Conservation (phyloP, 2,329 filamentous ascomycete species). For the Aspergillus pseudotamarii region DNA sequence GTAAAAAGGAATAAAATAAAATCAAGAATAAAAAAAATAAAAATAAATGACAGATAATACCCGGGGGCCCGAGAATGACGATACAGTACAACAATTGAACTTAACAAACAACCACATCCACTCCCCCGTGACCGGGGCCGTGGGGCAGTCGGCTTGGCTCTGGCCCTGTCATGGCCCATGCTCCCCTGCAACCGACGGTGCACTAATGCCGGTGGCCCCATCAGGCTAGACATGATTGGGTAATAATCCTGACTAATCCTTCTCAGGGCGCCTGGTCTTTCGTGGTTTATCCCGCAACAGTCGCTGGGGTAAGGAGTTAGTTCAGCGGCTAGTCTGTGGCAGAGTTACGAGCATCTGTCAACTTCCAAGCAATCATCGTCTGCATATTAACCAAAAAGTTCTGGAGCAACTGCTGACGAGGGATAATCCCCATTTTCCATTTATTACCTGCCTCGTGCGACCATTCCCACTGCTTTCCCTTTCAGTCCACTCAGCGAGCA, state of each 20-base stretch:
- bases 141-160: constrained; percentile 17
- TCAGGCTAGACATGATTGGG: not conserved
- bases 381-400: constrained; percentile 6
- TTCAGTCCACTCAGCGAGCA: not conserved
- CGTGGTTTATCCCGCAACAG: constrained; percentile 26
- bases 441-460: constrained; percentile 4
- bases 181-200: constrained; percentile 12
- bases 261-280: constrained; percentile 18
- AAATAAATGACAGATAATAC: constrained; percentile 3
- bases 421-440: constrained; percentile 1
- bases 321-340: constrained; percentile 6
- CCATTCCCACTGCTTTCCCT: not conserved
- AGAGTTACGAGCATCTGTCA: constrained; percentile 7
- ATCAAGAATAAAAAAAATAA: not conserved
- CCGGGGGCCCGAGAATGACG: constrained; percentile 6
- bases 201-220: constrained; percentile 12
- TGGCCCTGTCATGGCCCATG: constrained; percentile 27
- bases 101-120: constrained; percentile 3
- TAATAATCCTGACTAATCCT: not conserved
- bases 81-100: constrained; percentile 9
- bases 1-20: not conserved
- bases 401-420: constrained; percentile 7
- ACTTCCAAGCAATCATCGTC: constrained; percentile 6
- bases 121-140: constrained; percentile 17
- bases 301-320: constrained; percentile 19